Base-by-base conservation (phyloP, 1,284 basidiomycete genomes). In the Ustilago xerochloae region DNA sequence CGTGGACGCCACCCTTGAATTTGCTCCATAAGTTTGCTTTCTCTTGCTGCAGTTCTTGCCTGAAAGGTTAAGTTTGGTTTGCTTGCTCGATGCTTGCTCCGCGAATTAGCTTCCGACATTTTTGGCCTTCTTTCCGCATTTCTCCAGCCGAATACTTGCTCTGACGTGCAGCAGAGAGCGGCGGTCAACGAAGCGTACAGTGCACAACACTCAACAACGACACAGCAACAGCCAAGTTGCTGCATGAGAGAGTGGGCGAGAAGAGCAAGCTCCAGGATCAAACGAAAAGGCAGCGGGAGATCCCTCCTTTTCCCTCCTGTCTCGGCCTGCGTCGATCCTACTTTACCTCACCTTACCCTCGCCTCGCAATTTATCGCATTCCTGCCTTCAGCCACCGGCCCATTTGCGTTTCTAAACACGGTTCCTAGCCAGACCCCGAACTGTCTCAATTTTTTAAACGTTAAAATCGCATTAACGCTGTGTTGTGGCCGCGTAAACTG, bases 151-250 rank as follows among this genome's bases (percentile, higher is more conserved):
- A 48, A 56, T 32, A 29, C 47, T 24, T 24, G 41, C 22, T 28
- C 28, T 56, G 54, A 63, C 53, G 61, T 57, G 53, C 54, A 63
- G 39, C 47, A 58, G 15, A 32, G 32, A 47, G 53, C 24, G 53
- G 53, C 33, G 43, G 45, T 26, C 46, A 29, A 7, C 9, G 28
- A 32, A 33, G 32, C 22, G 20, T 35, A 46, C 6, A 15, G 26
- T 6, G 45, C 5, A 28, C 24, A 20, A 15, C 38, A 20, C 6
- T 18, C n/a, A 7, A 5, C 2, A 7, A 43, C 15, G 13, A 5
- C 41, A 24, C 22, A 18, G 26, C 20, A 7, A 8, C 10, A 20
- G 4, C 15, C 20, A 26, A 43, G 41, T n/a, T n/a, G n/a, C n/a
- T n/a, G 41, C 41, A 43, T 20, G 12, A 43, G 22, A 43, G 41